Evolutionary conservation across 2,329 filamentous ascomycete genomes (phyloP).

Genomic region (Ilyonectria sp.): DNA sequence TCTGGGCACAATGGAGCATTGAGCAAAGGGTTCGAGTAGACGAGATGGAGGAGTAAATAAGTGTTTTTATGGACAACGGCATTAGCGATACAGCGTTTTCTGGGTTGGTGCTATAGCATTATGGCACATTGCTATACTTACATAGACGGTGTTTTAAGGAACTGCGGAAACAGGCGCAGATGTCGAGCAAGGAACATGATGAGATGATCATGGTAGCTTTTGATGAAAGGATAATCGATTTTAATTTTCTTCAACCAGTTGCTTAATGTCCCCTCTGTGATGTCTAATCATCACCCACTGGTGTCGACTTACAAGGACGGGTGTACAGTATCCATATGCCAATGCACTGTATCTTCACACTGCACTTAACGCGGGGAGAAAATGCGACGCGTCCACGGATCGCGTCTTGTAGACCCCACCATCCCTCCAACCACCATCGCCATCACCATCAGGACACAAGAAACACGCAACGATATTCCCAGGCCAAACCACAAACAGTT

Average conservation of each 20-base stretch:
- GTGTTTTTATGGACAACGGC: constrained; percentile 25
- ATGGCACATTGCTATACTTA: constrained; percentile 30
- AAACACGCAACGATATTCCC: background rate
- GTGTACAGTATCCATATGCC: background rate
- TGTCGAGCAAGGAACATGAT: constrained; percentile 14
- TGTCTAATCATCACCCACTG: background rate
- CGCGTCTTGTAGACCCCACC: constrained; percentile 34
- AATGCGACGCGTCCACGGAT: constrained; percentile 38
- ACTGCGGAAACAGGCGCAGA: constrained; percentile 7
- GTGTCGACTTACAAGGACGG: background rate
- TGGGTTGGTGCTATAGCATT: constrained; percentile 38
- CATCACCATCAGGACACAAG: constrained; percentile 28
- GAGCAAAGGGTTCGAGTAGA: constrained; percentile 34
- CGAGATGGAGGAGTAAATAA: constrained; percentile 39
- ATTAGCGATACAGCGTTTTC: constrained; percentile 30
- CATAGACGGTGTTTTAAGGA: constrained; percentile 18
- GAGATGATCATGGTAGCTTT: constrained; percentile 14
- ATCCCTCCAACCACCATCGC: constrained; percentile 35
- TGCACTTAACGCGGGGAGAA: constrained; percentile 43
- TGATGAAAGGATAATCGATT: constrained; percentile 15
- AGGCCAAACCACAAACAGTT: background rate
- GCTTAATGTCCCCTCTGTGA: background rate
- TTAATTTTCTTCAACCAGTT: background rate
- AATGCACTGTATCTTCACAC: constrained; percentile 16
- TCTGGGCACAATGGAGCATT: constrained; percentile 51